Base-by-base conservation (phyloP, 805 yeast genomes). In the Metschnikowia borealis region DNA sequence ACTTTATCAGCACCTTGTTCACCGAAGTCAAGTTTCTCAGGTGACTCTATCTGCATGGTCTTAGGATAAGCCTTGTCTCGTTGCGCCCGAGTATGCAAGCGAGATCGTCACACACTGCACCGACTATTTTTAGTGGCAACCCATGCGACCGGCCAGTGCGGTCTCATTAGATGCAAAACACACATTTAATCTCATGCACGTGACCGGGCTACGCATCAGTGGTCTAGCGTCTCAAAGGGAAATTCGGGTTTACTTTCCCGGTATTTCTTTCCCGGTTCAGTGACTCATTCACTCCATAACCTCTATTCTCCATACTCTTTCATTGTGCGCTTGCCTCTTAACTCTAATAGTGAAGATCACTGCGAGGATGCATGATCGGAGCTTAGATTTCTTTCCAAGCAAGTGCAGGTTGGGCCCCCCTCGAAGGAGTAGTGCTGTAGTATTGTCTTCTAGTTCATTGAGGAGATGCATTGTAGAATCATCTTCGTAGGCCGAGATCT, bases 321-420 rank as follows among this genome's bases (percentile, higher is more conserved):
- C 40, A 13, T 23, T 17, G 23, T 40, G 46, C 6, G 40, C 49
- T 13, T 46, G 50, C 8, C 32, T 35, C 26, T 47, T 33, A 17
- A 56, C 34, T n/a, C 62, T 51, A 17, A 46, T 39, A 13, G 46
- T 45, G 38, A 59, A 59, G 10, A 54, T 33, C 14, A 50, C 57
- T 2, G 56, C 61, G 6, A 52, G 49, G 10, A 56, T 44, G 37
- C 51, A 58, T 5, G 56, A 36, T 26, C 59, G 52, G 17, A 56
- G 54, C 5, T 21, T 33, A 6, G 38, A 46, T 15, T 32, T 31
- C 13, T 14, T 26, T 13, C 44, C 40, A 20, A 33, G 29, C 21
- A 10, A 20, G 10, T 8, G 37, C 29, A 15, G 34, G 13, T 5
- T 21, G 11, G 40, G 13, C 5, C n/a, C n/a, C 11, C 37, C 21